Conservation (phyloP, 441 rosid genomes). For the Geranium incanum region DNA sequence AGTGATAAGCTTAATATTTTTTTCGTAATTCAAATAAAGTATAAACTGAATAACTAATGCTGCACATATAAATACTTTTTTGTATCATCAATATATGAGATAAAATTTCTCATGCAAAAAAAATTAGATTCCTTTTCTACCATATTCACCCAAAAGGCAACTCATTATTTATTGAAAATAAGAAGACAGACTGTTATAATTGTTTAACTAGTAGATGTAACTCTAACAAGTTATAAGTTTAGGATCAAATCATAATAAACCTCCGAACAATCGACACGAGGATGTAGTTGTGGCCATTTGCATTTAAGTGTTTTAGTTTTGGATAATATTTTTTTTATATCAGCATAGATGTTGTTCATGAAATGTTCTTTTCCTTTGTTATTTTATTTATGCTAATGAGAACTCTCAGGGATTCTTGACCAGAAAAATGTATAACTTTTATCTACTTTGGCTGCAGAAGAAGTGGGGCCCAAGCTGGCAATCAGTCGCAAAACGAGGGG, state of each 20-base stretch:
- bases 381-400: not conserved
- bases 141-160: no score
- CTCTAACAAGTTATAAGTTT: not conserved
- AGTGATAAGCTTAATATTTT: not conserved
- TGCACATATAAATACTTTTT: not conserved
- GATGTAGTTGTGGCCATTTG: not conserved
- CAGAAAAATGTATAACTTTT: not conserved
- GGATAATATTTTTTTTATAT: not conserved
- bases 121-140: no score
- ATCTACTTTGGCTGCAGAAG: constrained; percentile 32
- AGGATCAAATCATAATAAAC: not conserved
- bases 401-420: not conserved
- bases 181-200: no score
- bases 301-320: not conserved
- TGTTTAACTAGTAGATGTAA: not conserved
- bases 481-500: constrained; percentile 68
- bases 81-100: not conserved
- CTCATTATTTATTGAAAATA: no score
- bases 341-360: not conserved
- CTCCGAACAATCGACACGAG: not conserved
- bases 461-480: constrained; percentile 59
- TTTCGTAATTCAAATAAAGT: not conserved
- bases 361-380: not conserved
- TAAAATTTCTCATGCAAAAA: not conserved
- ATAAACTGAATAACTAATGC: no score